phyloP scores from a whole-genome alignment of 2,329 filamentous ascomycete genomes.

The Fusarium vanettenii region DNA sequence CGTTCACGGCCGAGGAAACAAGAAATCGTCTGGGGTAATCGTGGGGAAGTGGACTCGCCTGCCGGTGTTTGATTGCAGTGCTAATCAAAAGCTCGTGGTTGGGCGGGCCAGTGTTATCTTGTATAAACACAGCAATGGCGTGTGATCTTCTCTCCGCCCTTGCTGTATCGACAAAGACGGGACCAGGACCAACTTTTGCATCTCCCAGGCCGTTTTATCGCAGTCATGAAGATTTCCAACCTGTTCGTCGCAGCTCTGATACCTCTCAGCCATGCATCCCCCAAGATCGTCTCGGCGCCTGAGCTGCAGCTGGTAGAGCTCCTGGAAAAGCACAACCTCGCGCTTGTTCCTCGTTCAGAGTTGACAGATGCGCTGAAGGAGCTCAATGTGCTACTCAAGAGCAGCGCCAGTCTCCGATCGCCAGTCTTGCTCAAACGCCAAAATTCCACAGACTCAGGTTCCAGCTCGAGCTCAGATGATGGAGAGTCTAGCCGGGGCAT shows the following conservation, averaged over 20 bases:
- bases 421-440: constrained; percentile 27
- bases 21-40: constrained; percentile 16
- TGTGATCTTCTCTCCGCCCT: neutral
- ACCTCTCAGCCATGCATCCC: constrained; percentile 46
- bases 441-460: constrained; percentile 21
- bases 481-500: neutral
- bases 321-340: constrained; percentile 57
- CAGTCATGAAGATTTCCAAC: constrained; percentile 52
- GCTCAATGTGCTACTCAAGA: constrained; percentile 54
- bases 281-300: constrained; percentile 39
- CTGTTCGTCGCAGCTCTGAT: constrained; percentile 49
- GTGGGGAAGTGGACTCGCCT: neutral
- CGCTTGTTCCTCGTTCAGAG: constrained; percentile 57
- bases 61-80: neutral
- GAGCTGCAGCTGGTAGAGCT: constrained; percentile 55
- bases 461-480: constrained; percentile 2
- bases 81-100: constrained; percentile 3
- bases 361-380: constrained; percentile 58
- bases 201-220: neutral
- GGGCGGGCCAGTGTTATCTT: neutral
- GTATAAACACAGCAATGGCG: constrained; percentile 1
- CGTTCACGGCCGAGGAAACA: neutral
- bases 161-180: neutral
- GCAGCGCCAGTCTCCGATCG: constrained; percentile 23
- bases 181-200: neutral